Base-by-base conservation (phyloP, 1,284 basidiomycete genomes). In the Cutaneotrichosporon cutaneum region DNA sequence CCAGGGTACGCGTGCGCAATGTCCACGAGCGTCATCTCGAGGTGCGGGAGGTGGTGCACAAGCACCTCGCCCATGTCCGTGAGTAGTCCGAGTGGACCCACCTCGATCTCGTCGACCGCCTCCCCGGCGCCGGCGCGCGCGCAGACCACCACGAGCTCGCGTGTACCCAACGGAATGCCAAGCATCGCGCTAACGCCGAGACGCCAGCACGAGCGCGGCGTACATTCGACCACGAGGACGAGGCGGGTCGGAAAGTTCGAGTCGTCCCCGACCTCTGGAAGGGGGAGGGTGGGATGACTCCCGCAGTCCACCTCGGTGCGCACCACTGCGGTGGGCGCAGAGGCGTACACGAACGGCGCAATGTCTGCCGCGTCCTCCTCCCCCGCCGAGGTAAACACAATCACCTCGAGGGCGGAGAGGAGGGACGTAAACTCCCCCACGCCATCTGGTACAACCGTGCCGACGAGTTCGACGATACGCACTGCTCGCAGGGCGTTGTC, bases 21-120 rank as follows among this genome's bases (percentile, higher is more conserved):
- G 26, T 51, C 48, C 13, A 51, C 48, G 26, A 51, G 9, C 27
- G 48, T 51, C 4, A 51, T 18, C 14, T 27, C 48, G 26, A 51
- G 18, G 16, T 51, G 48, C 4, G 48, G 48, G 24, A 51, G 24
- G 26, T 51, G 48, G 24, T 51, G 48, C 16, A 51, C 16, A 27
- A 51, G 11, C 27, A 51, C 48, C 48, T 51, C 48, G 27, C 26
- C 48, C 48, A 51, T 51, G 48, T 51, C 48, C 13, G 48, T 32
- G 13, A 51, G 26, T 7, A 51, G 27, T 3, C 48, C 48, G 8
- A 51, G 26, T 3, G 48, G 48, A 7, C 27, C 48, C 16, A 51
- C 48, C 16, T 51, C 27, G 24, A 32, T 27, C 14, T 51, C 48
- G 18, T 51, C 48, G 26, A 51, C 48, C 3, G 13, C 6, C 27